Base-by-base conservation (phyloP, 495 filamentous ascomycete genomes). In the Trichodelitschia bisporula region DNA sequence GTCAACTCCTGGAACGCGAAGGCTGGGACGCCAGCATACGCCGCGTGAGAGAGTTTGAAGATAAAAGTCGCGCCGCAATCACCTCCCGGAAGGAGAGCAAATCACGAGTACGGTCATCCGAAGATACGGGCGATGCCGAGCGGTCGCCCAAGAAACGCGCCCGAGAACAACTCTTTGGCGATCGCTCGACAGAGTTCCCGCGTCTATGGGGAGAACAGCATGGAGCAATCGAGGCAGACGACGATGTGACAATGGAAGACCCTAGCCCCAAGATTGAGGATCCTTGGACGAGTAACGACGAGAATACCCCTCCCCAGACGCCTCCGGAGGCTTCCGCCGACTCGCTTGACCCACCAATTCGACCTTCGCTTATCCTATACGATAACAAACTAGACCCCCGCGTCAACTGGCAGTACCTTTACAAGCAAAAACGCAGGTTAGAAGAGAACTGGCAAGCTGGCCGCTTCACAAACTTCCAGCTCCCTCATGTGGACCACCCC, bases 391-490 rank as follows among this genome's bases (percentile, higher is more conserved):
- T n/a, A n/a, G 53, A 55, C 20, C 63, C 60, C 28, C 64, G 61
- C 35, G 43, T 86, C 19, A 79, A 76, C 42, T 86, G 76, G 72
- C 69, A 74, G 26, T 73, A 89, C 43, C 58, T 95, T 2, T 97
- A 86, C 49, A 84, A 78, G 36, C 77, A 91, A 54, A 67, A 83
- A 27, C 61, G 69, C 34, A 61, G 71, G 16, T 56, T 97, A 15
- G 86, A 97, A 47, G 68, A 73, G 4, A 95, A 95, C 49, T 97
- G 86, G 86, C 62, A 74, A 25, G 62, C 69, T 18, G 82, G 76
- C 15, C 69, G 66, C 20, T 92, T 59, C 44, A 67, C 59, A 4
- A 89, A 77, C 38, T 95, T 95, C 47, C 77, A 83, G 48, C 60
- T 97, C 4, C 86, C 86, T 2, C 77, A 89, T 36, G 78, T 77